Evolutionary conservation across 2,329 filamentous ascomycete genomes (phyloP), one percentile per base, ranked within the genome.

Genomic region (Phialemoniopsis sp.): DNA sequence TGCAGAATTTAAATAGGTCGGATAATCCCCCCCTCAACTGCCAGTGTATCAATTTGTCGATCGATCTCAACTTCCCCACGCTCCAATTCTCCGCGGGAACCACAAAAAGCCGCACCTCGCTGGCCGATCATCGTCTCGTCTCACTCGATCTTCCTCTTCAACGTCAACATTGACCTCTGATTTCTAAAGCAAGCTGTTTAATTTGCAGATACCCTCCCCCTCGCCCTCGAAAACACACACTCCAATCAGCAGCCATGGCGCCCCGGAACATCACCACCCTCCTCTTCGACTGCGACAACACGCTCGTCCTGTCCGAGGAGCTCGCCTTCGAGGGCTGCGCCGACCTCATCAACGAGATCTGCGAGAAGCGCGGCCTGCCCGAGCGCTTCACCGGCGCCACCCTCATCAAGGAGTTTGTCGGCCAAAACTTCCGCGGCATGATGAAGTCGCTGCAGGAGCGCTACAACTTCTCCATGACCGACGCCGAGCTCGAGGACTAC

Each of bases 361-460:
- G 91, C 60, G 72, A 75, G 52, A 75, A 84, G 56, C 68, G 73
- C 53, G 71, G 88, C 54, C 56, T 72, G 18, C 44, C 54, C 44
- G 50, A 62, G 21, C 72, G 79, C 52, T 95, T 94, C 72, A 89
- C 86, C 4, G 85, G 85, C 56, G 78, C 82, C 35, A 74, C 80
- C 44, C 82, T 95, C 47, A 87, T 95, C 67, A 70, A 74, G 52
- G 87, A 95, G 67, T 95, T 94, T 56, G 88, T 95, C 52, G 89
- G 90, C 54, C 85, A 93, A 63, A 95, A 94, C 76, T 95, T 95
- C 77, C 87, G 89, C 51, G 87, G 88, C 65, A 95, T 95, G 87
- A 82, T 95, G 67, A 64, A 71, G 43, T 80, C 79, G 45, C 79
- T 95, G 45, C 82, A 89, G 64, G 68, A 80, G 62, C 84, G 86